Base-by-base conservation (phyloP, 441 rosid genomes). In the Isatis lusitanica region DNA sequence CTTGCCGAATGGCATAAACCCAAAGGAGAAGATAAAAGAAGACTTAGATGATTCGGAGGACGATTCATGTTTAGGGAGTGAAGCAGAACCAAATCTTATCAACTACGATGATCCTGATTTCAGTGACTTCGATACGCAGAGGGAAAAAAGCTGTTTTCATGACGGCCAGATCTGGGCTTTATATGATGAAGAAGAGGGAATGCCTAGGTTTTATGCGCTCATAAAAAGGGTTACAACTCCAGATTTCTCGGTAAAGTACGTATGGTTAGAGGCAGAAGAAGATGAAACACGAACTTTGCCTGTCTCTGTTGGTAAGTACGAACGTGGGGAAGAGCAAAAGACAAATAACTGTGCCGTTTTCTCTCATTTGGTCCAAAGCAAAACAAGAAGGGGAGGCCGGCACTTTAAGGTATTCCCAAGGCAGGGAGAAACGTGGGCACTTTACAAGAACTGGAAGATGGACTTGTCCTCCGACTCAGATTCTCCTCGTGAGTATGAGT, bases 381-480 rank as follows among this genome's bases (percentile, higher is more conserved):
- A 76, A 68, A 80, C 79, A 74, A 89, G 73, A 64, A 82, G 79
- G 24, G 18, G 59, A 4, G 51, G 1, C 24, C 74, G 76, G 71
- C 71, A 63, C 28, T 74, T 84, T 8, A 82, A 24, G 46, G 80
- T 95, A 78, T 81, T 78, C 78, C 98, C 99, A 12, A 76, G 59
- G 63, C 78, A 80, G 61, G 96, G 99, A 51, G 90, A 93, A 77
- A 87, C 75, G 4, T 93, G 98, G 97, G 97, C 96, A 17, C 75
- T 93, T 60, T 90, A 82, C 80, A 95, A 84, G 85, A 73, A 89
- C 80, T 93, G 97, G 96, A 80, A 83, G 79, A 69, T 73, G 17
- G 68, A 76, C 15, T 76, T 86, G 86, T 71, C 77, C 66, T 77
- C 83, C 56, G 80, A 84, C 44, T 59, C 82, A 13, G 83, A 73